A percentile compares a stretch with the other conserved stretches of the same genome.
Evolutionary conservation across 2,329 filamentous ascomycete species (phyloP).

Genomic region (Didymella pomorum): DNA sequence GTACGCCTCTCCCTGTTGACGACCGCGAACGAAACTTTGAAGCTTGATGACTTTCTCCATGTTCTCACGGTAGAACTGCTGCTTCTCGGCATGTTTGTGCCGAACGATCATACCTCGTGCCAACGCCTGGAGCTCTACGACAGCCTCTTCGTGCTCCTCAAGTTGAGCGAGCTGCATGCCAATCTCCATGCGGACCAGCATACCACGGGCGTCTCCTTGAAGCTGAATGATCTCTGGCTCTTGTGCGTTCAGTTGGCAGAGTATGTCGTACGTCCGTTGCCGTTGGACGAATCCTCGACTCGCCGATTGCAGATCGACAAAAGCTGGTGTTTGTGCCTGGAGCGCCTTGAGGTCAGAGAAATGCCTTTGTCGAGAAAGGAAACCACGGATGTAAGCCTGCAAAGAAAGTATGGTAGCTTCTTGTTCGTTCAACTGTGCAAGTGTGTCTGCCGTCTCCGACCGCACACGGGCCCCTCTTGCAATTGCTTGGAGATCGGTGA

Average conservation of each 20-base stretch:
- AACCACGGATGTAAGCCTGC: constrained; percentile 62
- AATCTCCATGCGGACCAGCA: constrained; percentile 77
- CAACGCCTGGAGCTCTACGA: constrained; percentile 77
- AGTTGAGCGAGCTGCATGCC: constrained; percentile 78
- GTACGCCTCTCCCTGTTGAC: constrained; percentile 96
- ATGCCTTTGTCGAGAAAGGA: constrained; percentile 55
- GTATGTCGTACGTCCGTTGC: constrained; percentile 66
- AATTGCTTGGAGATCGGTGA: constrained; percentile 52
- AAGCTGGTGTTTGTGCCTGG: constrained; percentile 63
- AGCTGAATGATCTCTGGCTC: constrained; percentile 72
- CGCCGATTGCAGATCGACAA: constrained; percentile 71
- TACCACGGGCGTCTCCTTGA: constrained; percentile 79
- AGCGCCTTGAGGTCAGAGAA: constrained; percentile 61
- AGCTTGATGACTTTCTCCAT: constrained; percentile 99
- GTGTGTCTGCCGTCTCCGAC: constrained; percentile 41
- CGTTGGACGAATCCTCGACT: constrained; percentile 72
- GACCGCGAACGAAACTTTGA: constrained; percentile 93
- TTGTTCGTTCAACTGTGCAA: constrained; percentile 55
- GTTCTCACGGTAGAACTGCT: constrained; percentile 88
- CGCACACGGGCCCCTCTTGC: constrained; percentile 49
- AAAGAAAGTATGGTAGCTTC: constrained; percentile 56
- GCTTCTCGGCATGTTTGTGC: constrained; percentile 80
- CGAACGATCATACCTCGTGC: constrained; percentile 78
- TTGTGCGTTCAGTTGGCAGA: constrained; percentile 74
- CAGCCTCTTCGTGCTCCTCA: constrained; percentile 80